Evolutionary conservation across 2,329 filamentous ascomycete genomes (phyloP).

Genomic region (Arachnopeziza araneosa): DNA sequence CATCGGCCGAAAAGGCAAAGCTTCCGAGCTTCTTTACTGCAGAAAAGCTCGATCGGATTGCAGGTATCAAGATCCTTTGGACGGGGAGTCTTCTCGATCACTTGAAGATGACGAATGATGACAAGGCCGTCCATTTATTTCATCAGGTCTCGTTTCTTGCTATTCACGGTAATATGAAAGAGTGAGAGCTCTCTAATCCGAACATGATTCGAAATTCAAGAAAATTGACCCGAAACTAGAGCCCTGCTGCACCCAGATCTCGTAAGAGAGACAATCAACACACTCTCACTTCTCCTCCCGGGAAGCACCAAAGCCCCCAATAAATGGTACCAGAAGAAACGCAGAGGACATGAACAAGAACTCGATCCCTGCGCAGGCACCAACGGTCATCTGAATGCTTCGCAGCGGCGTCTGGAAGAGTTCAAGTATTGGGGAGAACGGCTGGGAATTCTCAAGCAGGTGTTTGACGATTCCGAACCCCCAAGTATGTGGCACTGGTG

Average conservation of each 20-base stretch:
- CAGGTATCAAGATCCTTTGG: slow-evolving; percentile 33
- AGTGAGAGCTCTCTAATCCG: too few relatives aligned
- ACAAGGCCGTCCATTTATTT: slow-evolving; percentile 36
- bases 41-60: slow-evolving; percentile 29
- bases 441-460: slow-evolving; percentile 38
- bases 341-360: slow-evolving; percentile 2
- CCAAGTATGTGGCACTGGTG: slow-evolving; percentile 37
- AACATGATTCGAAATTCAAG: too few relatives aligned
- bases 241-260: slow-evolving; percentile 29
- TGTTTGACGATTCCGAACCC: slow-evolving; percentile 36
- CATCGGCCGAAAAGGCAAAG: too few relatives aligned
- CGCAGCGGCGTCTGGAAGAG: slow-evolving; percentile 31
- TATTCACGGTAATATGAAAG: not conserved
- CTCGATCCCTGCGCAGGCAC: not conserved
- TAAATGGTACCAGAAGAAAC: slow-evolving; percentile 21
- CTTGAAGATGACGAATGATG: slow-evolving; percentile 32
- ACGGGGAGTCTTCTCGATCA: slow-evolving; percentile 39
- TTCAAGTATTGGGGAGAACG: slow-evolving; percentile 40
- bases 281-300: slow-evolving; percentile 35
- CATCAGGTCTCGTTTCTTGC: slow-evolving; percentile 34
- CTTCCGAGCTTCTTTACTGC: slow-evolving; percentile 16
- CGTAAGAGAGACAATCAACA: slow-evolving; percentile 34
- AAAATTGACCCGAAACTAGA: too few relatives aligned
- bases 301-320: slow-evolving; percentile 19
- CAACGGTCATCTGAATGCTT: slow-evolving; percentile 22